Percentiles rank a stretch among this genome's conserved stretches.
Conservation (phyloP, 2,329 filamentous ascomycete species). For the Colletotrichum siamense region DNA sequence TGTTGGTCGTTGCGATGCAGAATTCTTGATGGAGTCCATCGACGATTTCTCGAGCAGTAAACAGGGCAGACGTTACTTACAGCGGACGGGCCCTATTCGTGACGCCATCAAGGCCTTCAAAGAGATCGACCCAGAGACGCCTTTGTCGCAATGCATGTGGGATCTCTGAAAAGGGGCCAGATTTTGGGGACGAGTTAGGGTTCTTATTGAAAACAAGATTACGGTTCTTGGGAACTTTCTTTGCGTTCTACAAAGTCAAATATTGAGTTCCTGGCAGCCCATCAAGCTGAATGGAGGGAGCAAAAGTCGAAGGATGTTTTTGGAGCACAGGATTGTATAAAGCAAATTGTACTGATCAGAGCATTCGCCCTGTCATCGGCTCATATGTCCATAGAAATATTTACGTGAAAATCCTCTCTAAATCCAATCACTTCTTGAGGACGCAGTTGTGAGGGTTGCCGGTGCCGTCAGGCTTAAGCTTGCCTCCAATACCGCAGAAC, state of each 20-base stretch:
- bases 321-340: neutral
- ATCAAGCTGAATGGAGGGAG: no score
- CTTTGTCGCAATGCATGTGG: neutral
- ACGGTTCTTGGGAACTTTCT: no score
- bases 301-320: neutral
- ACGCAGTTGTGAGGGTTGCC: neutral
- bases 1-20: neutral
- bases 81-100: neutral
- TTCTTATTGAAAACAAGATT: no score
- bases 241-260: no score
- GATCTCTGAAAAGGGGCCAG: neutral
- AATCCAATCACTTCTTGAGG: neutral
- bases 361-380: neutral
- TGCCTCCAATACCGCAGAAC: neutral
- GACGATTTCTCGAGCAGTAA: neutral
- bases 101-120: neutral
- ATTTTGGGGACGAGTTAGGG: no score
- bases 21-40: neutral
- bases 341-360: neutral
- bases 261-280: no score
- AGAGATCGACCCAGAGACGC: neutral
- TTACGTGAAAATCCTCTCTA: neutral
- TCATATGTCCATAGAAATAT: neutral
- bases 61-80: neutral
- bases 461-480: neutral